Evolutionary conservation across 2,329 filamentous ascomycete genomes (phyloP), one percentile per base, ranked within the genome.

Genomic region (Calonectria leucothoes): DNA sequence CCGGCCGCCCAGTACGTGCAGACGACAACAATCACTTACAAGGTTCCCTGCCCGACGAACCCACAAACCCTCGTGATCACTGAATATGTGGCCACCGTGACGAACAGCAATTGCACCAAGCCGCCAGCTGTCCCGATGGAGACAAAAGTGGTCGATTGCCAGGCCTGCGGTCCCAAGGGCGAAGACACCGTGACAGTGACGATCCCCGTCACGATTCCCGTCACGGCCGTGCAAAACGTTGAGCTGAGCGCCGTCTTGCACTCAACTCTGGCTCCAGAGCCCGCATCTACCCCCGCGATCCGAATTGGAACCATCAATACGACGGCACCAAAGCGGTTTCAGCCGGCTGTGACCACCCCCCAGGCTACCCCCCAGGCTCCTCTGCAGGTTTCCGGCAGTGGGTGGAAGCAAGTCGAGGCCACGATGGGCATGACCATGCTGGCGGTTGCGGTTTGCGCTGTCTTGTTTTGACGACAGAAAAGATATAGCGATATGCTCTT

Each of bases 61-160:
- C 79, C 81, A 0, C 82, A 81, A 3, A 71, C 73, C 25, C 80
- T 87, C 25, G 75, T 82, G n/a, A 79, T 77, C 23, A 76, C 81
- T 4, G 78, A 83, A 70, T 84, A 83, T 64, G 78, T 79, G 55
- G 82, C 84, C 10, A 84, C 82, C 20, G 73, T 84, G 29, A 72
- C 79, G n/a, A 66, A 75, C 3, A 81, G 80, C 42, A 69, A 64
- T 4, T 81, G 78, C 57, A 69, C 75, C 11, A 65, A 48, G 23
- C 49, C 77, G 55, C 66, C 76, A 23, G 49, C 39, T 4, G 69
- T 76, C 4, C 72, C 78, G 10, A 79, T 81, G 79, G 66, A 74
- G 49, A 81, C 79, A 2, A 76, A 72, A 48, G 70, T 75, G 2
- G 66, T 80, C 0, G 59, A 76, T 20, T 81, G 79, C 49, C 69